Evolutionary conservation across 2,329 filamentous ascomycete species (phyloP), one percentile per base, ranked within the genome.

Genomic region (Akanthomyces uredinophilus): DNA sequence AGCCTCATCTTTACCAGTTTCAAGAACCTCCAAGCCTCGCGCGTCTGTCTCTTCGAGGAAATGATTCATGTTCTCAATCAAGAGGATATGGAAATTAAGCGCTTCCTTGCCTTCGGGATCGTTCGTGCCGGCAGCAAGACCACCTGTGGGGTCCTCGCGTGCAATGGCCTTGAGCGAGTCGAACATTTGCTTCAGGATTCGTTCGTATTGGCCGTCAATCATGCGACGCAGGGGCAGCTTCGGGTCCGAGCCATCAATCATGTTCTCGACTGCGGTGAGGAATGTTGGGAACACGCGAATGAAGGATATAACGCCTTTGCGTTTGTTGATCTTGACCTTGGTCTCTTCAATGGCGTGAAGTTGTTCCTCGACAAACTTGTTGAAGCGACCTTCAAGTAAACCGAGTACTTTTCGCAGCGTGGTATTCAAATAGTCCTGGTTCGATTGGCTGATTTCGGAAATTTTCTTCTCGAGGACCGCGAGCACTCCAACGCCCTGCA

Each of bases 31-130:
- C 65, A 95, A 86, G 43, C 84, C 83, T 20, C 86, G 83, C 18
- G 88, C 81, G 67, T 96, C 91, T 10, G 96, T 89, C 74, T 97
- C 93, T 72, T 98, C 93, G 13, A 95, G 81, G 76, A 96, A 98
- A 75, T 96, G 92, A 71, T 97, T 96, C 92, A 97, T 97, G 74
- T 99, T 99, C 75, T 99, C 94, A 68, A 99, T 98, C 60, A 98
- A 83, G 39, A 98, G 83, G 69, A 99, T 96, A 75, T 98, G 93
- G 77, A 96, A 96, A 77, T 98, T 98, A 64, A 99, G 84, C 5
- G 92, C 91, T 74, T 97, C 93, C 77, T 99, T 98, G 72, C 98
- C 95, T 73, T 98, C 95, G 1, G 83, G 83, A 67, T 86, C 83
- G 14, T 79, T 78, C 14, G 78, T 73, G 49, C 77, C 77, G 6